These are phyloP conservation scores for Emergomyces africanus DNA, from an alignment of 2,329 filamentous ascomycete genomes.

Conservation along the genomic window DNA sequence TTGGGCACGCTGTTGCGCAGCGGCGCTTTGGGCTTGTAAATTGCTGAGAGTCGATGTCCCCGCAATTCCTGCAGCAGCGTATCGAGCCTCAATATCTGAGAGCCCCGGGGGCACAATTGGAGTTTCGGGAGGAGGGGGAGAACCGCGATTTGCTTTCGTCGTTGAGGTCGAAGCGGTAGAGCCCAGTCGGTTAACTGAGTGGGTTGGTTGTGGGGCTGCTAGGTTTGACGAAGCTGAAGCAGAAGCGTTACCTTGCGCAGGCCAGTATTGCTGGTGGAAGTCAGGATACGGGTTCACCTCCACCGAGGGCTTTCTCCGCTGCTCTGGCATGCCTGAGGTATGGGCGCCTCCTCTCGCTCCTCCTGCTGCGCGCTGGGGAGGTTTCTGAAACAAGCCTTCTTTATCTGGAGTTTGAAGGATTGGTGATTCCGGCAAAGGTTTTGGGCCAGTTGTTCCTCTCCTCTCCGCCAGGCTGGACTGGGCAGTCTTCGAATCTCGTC, in stretches of 20 bases:
- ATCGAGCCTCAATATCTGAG: conserved; percentile 79
- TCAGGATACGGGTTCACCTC: conserved; percentile 35
- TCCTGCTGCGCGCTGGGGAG: conserved; percentile 32
- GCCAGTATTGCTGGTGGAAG: conserved; percentile 51
- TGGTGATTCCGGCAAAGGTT: conserved; percentile 69
- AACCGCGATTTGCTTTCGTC: conserved; percentile 80
- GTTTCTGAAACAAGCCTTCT: conserved; percentile 65
- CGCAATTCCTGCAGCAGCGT: conserved; percentile 81
- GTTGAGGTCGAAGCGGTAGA: conserved; percentile 91
- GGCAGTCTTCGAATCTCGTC: conserved; percentile 42
- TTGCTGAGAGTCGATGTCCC: conserved; percentile 71
- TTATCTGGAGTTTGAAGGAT: conserved; percentile 64
- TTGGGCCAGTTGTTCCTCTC: conserved; percentile 53
- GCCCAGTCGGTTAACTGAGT: conserved; percentile 47
- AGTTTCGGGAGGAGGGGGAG: conserved; percentile 88
- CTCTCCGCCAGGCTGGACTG: conserved; percentile 61
- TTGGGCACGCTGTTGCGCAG: conserved; percentile 65
- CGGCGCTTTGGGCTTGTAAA: conserved; percentile 63
- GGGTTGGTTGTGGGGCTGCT: conserved; percentile 37
- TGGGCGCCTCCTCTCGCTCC: conserved; percentile 27
- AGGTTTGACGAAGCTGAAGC: conserved; percentile 24
- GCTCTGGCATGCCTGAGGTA: conserved; percentile 1
- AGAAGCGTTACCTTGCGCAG: conserved; percentile 32
- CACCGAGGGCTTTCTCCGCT: conserved; percentile 12
- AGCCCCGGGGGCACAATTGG: conserved; percentile 61